phyloP scores from a whole-genome alignment of 2,329 filamentous ascomycete species.

The Daldinia eschscholtzii region DNA sequence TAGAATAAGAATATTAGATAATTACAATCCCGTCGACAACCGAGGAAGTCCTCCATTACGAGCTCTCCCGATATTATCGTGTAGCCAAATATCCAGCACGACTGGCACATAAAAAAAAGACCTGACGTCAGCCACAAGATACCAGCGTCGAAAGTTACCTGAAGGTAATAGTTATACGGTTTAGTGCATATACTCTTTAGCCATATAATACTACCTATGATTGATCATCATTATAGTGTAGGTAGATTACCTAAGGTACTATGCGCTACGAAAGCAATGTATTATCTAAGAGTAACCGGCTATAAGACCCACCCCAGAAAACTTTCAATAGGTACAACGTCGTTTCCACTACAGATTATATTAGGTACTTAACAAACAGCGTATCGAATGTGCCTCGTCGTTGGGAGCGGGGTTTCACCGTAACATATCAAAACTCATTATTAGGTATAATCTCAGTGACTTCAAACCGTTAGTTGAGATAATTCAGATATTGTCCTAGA shows the following conservation, averaged over 20 bases:
- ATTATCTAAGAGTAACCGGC: too few species aligned
- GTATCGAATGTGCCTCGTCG: not conserved
- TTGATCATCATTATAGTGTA: too few species aligned
- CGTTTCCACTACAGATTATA: not conserved
- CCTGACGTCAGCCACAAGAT: not conserved
- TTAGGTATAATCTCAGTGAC: too few species aligned
- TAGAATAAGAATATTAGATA: conserved; percentile 13
- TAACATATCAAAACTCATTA: not conserved
- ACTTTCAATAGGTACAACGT: too few species aligned
- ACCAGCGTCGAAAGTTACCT: not conserved
- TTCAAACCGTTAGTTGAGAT: not conserved
- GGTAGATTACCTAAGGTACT: too few species aligned
- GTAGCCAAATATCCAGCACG: not conserved
- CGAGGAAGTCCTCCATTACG: not conserved
- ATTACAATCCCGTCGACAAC: not conserved
- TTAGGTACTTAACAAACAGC: too few species aligned
- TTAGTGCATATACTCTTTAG: not conserved
- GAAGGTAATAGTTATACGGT: not conserved
- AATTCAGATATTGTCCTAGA: not conserved
- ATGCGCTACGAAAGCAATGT: too few species aligned
- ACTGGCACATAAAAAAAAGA: not conserved
- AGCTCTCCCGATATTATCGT: not conserved
- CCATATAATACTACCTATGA: too few species aligned
- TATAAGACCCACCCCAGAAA: not conserved
- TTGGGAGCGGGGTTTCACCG: not conserved